A percentile compares a stretch with the other conserved stretches of the same genome.
Evolutionary conservation across 371 early-diverging fungal species (phyloP).

Genomic region (Haplosporangium sp.): DNA sequence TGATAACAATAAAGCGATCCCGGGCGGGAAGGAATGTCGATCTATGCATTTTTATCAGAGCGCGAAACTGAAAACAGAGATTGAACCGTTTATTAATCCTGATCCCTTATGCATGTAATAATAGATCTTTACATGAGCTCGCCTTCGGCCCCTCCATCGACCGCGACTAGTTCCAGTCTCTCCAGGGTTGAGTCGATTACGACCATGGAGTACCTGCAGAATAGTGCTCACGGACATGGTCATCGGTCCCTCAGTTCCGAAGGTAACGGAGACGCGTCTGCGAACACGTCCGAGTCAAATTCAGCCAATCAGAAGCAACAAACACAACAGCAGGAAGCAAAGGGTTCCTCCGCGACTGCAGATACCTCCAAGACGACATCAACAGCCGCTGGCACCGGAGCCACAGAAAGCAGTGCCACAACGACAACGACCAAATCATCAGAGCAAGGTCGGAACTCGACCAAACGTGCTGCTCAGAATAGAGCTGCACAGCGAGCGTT

Average conservation of each 20-base stretch:
- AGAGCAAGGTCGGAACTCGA: slow-evolving; percentile 52
- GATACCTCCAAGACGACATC: no score
- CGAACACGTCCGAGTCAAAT: slow-evolving; percentile 1
- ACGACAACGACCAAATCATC: background rate
- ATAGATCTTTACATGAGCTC: slow-evolving; percentile 47
- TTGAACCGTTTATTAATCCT: slow-evolving; percentile 2
- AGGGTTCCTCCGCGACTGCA: no score
- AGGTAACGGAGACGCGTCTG: background rate
- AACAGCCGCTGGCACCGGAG: background rate
- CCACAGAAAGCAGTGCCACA: slow-evolving; percentile 16
- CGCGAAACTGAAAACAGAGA: background rate
- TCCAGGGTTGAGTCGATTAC: slow-evolving; percentile 24
- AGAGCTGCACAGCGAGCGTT: slow-evolving; percentile 81
- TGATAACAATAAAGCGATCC: no score
- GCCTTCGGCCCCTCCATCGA: slow-evolving; percentile 24
- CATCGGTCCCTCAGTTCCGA: slow-evolving; percentile 8
- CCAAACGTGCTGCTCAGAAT: slow-evolving; percentile 80
- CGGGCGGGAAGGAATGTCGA: no score
- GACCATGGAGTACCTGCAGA: slow-evolving; percentile 32
- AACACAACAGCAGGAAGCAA: no score
- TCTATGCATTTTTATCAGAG: background rate
- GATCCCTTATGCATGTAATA: slow-evolving; percentile 8
- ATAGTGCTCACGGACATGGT: slow-evolving; percentile 9
- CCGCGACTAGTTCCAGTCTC: slow-evolving; percentile 22
- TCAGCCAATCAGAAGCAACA: background rate